These are phyloP conservation scores for Colletotrichum horii DNA, from an alignment of 2,329 filamentous ascomycete genomes.

Conservation along the genomic window DNA sequence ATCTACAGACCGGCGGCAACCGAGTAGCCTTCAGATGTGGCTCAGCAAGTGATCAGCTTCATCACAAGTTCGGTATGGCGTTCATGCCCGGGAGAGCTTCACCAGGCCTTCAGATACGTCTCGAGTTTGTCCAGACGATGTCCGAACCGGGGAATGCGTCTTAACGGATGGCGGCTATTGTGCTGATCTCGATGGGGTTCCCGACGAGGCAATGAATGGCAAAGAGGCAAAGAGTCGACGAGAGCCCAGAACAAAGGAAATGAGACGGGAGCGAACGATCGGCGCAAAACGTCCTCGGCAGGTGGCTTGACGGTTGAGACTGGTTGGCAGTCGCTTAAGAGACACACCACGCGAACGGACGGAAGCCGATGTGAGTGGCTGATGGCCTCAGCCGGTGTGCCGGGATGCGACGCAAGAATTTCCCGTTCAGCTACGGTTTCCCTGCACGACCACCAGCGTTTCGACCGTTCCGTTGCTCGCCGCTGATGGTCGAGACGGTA, in stretches of 20 bases:
- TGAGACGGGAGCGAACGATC: conserved; percentile 12
- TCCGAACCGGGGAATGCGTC: background rate
- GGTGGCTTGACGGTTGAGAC: conserved; percentile 2
- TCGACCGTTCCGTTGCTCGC: background rate
- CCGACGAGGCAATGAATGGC: conserved; percentile 1
- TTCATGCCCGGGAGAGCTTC: conserved; percentile 10
- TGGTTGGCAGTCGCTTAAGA: background rate
- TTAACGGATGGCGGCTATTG: background rate
- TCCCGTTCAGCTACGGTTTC: background rate
- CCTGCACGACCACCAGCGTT: background rate
- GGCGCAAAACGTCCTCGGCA: background rate
- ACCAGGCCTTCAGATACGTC: conserved; percentile 7
- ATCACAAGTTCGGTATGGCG: conserved; percentile 8
- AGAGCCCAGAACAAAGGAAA: conserved; percentile 3
- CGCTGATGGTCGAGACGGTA: conserved; percentile 1
- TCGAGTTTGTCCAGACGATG: background rate
- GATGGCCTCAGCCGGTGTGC: background rate
- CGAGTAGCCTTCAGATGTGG: background rate
- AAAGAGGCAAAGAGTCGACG: background rate
- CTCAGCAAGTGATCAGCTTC: background rate
- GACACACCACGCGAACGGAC: background rate
- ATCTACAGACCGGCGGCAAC: background rate
- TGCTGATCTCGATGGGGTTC: conserved; percentile 14
- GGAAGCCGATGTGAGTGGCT: conserved; percentile 7
- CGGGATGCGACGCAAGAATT: conserved; percentile 5